Conservation (phyloP, 345 rosid genomes). For the Ailanthus altissimus region DNA sequence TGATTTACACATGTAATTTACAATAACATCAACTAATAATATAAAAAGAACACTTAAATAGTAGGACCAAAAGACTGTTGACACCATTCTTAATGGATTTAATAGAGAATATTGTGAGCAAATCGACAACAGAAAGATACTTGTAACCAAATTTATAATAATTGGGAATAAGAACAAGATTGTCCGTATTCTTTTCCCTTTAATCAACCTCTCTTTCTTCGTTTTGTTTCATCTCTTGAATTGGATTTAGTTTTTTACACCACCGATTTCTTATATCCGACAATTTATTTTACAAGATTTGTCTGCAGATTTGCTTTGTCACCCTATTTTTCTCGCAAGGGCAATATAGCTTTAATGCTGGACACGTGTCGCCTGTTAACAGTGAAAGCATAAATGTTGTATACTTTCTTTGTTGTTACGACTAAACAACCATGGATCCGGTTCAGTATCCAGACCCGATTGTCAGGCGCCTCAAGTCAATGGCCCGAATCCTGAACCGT, state of each 20-base stretch:
- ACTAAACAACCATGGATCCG: not conserved
- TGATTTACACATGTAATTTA: not conserved
- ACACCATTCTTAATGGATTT: not conserved
- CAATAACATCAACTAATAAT: not conserved
- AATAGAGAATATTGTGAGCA: not conserved
- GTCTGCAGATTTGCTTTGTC: not conserved
- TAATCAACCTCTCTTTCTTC: not conserved
- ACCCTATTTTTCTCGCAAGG: no score
- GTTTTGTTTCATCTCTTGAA: not conserved
- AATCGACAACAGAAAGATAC: not conserved
- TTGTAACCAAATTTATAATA: not conserved
- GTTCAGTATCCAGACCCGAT: constrained; percentile 4
- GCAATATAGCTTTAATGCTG: not conserved
- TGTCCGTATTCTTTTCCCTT: not conserved
- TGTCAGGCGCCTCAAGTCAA: constrained; percentile 16
- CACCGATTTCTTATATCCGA: not conserved
- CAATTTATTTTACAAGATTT: not conserved
- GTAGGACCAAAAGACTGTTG: not conserved
- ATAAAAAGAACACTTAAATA: no score
- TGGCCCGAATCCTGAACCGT: constrained; percentile 15
- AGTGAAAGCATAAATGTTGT: not conserved
- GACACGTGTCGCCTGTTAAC: constrained; percentile 3
- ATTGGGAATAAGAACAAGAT: no score
- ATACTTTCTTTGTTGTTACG: not conserved
- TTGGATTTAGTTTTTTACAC: not conserved